Conservation (phyloP, 169 alveolate species). For the Fabrea salina region DNA sequence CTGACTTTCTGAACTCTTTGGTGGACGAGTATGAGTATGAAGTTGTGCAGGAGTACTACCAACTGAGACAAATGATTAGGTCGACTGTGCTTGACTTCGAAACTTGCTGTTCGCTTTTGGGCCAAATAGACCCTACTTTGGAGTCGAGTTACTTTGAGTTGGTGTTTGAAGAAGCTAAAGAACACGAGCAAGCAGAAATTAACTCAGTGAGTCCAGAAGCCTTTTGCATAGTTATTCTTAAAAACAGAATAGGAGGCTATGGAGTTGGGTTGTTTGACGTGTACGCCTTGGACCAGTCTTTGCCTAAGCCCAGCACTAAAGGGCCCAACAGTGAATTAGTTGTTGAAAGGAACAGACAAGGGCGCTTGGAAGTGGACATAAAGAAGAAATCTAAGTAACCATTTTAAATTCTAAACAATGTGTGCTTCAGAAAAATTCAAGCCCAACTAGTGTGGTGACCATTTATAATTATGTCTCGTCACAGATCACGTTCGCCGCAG, state of each 20-base stretch:
- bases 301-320: conserved; percentile 18
- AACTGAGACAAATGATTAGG: neutral
- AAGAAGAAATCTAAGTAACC: neutral
- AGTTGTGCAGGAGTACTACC: neutral
- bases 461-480: too few species aligned
- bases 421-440: too few species aligned
- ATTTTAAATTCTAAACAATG: too few species aligned
- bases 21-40: conserved; percentile 24
- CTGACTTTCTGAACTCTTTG: too few species aligned
- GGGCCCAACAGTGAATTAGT: conserved; percentile 13
- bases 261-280: conserved; percentile 33
- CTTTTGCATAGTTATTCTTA: neutral
- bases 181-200: neutral
- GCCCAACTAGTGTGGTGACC: too few species aligned
- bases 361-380: neutral
- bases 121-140: neutral
- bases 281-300: neutral
- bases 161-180: neutral
- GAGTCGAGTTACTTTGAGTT: neutral
- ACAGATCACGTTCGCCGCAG: neutral
- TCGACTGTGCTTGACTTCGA: neutral
- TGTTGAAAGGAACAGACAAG: neutral
- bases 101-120: neutral
- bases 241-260: conserved; percentile 20
- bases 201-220: conserved; percentile 7